Percentiles rank a stretch among this genome's conserved stretches.
Conservation (phyloP, 768 basidiomycete species). For the Thelephora aurantiotincta region DNA sequence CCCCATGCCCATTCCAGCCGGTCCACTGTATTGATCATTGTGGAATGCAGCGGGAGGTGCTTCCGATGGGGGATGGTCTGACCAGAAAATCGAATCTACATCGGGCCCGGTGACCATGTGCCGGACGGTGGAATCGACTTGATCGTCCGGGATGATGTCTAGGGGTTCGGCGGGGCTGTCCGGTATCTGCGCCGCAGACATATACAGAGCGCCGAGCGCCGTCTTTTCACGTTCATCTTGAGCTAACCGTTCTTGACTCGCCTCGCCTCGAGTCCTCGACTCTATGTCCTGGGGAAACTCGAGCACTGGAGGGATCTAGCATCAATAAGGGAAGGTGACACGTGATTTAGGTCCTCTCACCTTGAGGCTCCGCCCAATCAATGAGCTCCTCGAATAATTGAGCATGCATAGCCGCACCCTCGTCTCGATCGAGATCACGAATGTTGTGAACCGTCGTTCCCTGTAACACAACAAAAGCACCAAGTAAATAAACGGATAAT, state of each 20-base stretch:
- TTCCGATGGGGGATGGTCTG: slow-evolving; percentile 18
- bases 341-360: slow-evolving; percentile 32
- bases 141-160: slow-evolving; percentile 47
- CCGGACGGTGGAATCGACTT: slow-evolving; percentile 46
- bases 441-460: slow-evolving; percentile 60
- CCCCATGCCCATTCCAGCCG: slow-evolving; percentile 25
- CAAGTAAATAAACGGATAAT: slow-evolving; percentile 22
- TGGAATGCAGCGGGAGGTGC: slow-evolving; percentile 51
- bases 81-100: slow-evolving; percentile 54
- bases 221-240: slow-evolving; percentile 75
- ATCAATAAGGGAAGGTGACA: neutral
- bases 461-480: slow-evolving; percentile 32
- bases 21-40: slow-evolving; percentile 43
- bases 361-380: slow-evolving; percentile 73
- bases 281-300: slow-evolving; percentile 50
- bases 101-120: slow-evolving; percentile 61
- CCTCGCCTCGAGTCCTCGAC: slow-evolving; percentile 38
- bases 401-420: slow-evolving; percentile 74
- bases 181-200: slow-evolving; percentile 56
- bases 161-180: slow-evolving; percentile 64
- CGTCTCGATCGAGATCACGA: slow-evolving; percentile 79
- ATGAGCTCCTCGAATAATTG: slow-evolving; percentile 75
- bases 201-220: slow-evolving; percentile 63
- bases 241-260: slow-evolving; percentile 50
- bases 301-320: slow-evolving; percentile 28